Base-by-base conservation (phyloP, 164 flowering plant genomes). In the Magnolia officinalis region DNA sequence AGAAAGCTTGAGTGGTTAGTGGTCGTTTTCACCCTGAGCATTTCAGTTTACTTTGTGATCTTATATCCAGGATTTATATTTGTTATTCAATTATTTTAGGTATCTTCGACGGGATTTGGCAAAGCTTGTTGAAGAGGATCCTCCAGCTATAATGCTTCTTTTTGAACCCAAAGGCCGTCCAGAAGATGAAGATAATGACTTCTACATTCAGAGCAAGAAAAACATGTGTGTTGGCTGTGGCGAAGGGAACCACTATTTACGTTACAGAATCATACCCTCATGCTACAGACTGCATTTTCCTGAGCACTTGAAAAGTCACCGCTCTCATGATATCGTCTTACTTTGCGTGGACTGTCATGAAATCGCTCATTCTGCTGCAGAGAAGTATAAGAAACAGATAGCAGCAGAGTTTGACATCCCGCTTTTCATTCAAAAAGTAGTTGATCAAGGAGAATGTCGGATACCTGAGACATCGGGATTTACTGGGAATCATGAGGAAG, bases 131-230 rank as follows among this genome's bases (percentile, higher is more conserved):
- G 99, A 94, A 18, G 88, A 90, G 0, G 82, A 91, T 75, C 98
- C 98, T 31, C 98, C 90, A 71, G 97, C 92, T 24, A 94, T 96
- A 79, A 89, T 87, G 93, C 97, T 96, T 81, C 90, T 91, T 63
- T 96, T 96, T 85, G 99, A 96, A 83, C 99, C 99, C 20, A 96
- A 96, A 85, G 99, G 99, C 61, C 97, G 99, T 61, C 99, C 99
- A 52, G 99, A 96, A 81, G 98, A 96, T 85, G 99, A 94, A 79
- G 98, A 79, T 55, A 96, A 96, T 85, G 97, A 90, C 52, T 96
- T 96, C 76, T 94, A 96, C 66, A 84, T 96, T 49, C 99, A 96
- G 76, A 92, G 92, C 64, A 96, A 96, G 87, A 96, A 87, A 83
- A 96, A 96, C 77, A 92, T 96, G 59, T 96, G 99, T 82, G 99